Evolutionary conservation across 2,329 filamentous ascomycete genomes (phyloP).

Genomic region (Aspergillus piperis): DNA sequence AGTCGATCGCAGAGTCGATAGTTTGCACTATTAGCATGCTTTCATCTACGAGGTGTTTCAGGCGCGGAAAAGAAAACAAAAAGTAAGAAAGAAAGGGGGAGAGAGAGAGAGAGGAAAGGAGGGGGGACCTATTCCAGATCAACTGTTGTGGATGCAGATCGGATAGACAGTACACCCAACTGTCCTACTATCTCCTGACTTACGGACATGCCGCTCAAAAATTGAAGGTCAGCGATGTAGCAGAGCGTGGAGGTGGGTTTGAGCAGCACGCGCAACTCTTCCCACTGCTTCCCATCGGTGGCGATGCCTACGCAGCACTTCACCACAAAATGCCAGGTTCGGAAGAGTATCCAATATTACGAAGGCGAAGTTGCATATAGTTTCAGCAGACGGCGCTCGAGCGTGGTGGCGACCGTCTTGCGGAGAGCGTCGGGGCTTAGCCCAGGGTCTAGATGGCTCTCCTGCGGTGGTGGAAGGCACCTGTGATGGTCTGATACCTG

Average conservation of each 20-base stretch:
- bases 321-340: not conserved
- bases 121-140: constrained; percentile 33
- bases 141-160: constrained; percentile 30
- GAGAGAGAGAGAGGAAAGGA: not conserved
- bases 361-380: not conserved
- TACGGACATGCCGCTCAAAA: constrained; percentile 12
- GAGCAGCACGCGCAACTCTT: constrained; percentile 34
- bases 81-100: not conserved
- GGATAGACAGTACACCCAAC: constrained; percentile 24
- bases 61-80: not conserved
- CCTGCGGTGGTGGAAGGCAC: not conserved
- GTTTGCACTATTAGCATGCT: constrained; percentile 26
- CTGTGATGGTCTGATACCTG: not conserved
- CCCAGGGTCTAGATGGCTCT: not conserved
- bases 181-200: too few species aligned
- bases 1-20: constrained; percentile 38
- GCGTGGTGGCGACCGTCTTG: not conserved
- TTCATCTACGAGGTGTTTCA: not conserved
- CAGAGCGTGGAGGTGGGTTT: constrained; percentile 38
- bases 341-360: not conserved
- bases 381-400: not conserved
- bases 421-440: not conserved
- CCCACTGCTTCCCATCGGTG: constrained; percentile 25
- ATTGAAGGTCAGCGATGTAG: constrained; percentile 34
- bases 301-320: constrained; percentile 4